phyloP scores from a whole-genome alignment of 2,329 filamentous ascomycete species.

The Zymoseptoria tritici region DNA sequence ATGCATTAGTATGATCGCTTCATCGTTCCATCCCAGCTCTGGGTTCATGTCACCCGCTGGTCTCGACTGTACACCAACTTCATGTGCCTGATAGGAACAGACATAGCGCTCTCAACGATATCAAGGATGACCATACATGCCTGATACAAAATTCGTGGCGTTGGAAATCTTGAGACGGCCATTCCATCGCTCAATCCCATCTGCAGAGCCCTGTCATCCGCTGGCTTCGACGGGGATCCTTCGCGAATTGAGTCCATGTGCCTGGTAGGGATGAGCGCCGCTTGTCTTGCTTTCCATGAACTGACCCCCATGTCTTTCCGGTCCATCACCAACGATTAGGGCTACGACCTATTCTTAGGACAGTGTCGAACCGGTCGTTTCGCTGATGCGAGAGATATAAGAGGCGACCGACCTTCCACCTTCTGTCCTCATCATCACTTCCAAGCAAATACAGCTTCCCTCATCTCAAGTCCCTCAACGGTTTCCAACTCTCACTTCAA shows the following conservation, averaged over 20 bases:
- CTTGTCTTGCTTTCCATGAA: not conserved
- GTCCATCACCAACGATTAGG: not conserved
- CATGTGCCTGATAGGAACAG: no score
- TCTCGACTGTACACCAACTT: no score
- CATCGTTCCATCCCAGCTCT: no score
- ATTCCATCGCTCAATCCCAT: not conserved
- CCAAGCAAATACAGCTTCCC: not conserved
- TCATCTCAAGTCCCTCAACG: not conserved
- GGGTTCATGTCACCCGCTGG: no score
- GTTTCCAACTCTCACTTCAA: not conserved
- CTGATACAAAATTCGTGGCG: no score
- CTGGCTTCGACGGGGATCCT: not conserved
- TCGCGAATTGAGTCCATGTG: not conserved
- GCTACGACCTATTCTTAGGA: not conserved
- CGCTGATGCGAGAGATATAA: not conserved
- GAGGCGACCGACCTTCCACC: not conserved
- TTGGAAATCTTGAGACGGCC: not conserved
- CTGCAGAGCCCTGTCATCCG: not conserved
- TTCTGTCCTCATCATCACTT: not conserved
- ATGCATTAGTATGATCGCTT: no score
- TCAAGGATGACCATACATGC: no score
- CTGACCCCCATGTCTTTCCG: not conserved
- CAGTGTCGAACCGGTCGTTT: not conserved
- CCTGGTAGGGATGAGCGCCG: not conserved
- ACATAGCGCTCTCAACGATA: no score